These are phyloP conservation scores for Leccinum glutinopallens DNA, from an alignment of 1,284 basidiomycete genomes.

Conservation along the genomic window DNA sequence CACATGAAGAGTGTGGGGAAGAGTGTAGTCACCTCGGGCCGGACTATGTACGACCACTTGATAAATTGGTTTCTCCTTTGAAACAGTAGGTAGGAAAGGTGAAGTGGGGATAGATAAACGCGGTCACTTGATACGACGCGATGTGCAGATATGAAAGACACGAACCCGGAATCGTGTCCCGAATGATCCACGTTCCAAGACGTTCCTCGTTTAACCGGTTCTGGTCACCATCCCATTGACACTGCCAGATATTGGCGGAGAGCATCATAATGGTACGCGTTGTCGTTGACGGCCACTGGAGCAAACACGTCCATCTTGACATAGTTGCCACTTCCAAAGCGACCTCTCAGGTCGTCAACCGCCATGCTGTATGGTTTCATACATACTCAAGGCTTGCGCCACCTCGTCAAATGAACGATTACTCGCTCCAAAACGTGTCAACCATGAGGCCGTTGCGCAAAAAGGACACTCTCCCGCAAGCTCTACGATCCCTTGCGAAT, in stretches of 20 bases:
- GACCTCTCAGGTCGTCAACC: not conserved
- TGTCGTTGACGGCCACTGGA: not conserved
- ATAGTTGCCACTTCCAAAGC: too few relatives aligned
- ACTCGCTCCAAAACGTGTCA: conserved; percentile 35
- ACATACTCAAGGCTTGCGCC: conserved; percentile 21
- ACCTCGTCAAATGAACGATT: conserved; percentile 28
- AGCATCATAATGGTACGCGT: not conserved
- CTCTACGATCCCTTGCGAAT: conserved; percentile 32
- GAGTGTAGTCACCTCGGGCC: not conserved
- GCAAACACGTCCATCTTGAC: not conserved
- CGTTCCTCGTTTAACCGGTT: too few relatives aligned
- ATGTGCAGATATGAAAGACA: conserved; percentile 25
- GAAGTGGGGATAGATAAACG: not conserved
- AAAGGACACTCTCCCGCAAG: conserved; percentile 20
- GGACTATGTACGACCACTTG: not conserved
- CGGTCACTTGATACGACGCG: conserved; percentile 10
- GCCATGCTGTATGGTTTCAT: conserved; percentile 16
- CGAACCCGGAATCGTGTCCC: not conserved
- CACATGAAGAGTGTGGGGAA: not conserved
- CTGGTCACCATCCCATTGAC: conserved; percentile 1
- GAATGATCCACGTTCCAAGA: conserved; percentile 1
- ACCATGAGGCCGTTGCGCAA: conserved; percentile 34
- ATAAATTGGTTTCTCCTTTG: not conserved
- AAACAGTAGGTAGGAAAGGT: not conserved
- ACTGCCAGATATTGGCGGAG: not conserved